Base-by-base conservation (phyloP, 495 filamentous ascomycete species). In the Penicillium chermesinum region DNA sequence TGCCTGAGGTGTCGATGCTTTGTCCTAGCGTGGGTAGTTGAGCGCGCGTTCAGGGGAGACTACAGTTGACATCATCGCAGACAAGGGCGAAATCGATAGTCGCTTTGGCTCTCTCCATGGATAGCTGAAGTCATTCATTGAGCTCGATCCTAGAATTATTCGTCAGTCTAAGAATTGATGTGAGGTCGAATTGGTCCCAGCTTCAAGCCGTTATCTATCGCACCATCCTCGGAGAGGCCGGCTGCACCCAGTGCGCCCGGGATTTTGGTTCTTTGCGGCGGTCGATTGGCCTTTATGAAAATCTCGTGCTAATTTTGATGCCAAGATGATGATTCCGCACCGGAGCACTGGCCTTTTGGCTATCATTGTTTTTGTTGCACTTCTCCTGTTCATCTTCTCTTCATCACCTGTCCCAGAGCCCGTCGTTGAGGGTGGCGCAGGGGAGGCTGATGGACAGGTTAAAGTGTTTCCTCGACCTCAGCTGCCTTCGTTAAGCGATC, bases 381-480 rank as follows among this genome's bases (percentile, higher is more conserved):
- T 78, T 14, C 49, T 74, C n/a, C 62, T 77, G 16, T 56, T 73
- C 21, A 67, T 73, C 19, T 76, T 67, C 41, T 72, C 75, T 4
- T 68, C 67, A 15, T 70, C 72, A 12, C 63, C 69, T 41, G 51
- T 53, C 50, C 50, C 61, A 46, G 61, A 64, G 47, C 41, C 60
- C 41, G 21, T 45, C n/a, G 48, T 54, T 17, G 49, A 54, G 22
- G 49, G 53, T 21, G 55, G 57, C 44, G 53, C 56, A 48, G 50
- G 52, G 27, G 10, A 30, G 19, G 30, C 16, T 34, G 46, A 64
- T 40, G 55, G 55, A 8, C 50, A 60, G 13, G 56, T 59, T 49
- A 72, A 67, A 34, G 64, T 60, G 56, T 48, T 75, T 20, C 66
- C 69, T 36, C 61, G 48, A 40, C 70, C 73, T 18, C 70, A 73